A percentile compares a stretch with the other conserved stretches of the same genome.
phyloP scores from a whole-genome alignment of 2,329 filamentous ascomycete genomes.

The Sarocladiaceae sp. region DNA sequence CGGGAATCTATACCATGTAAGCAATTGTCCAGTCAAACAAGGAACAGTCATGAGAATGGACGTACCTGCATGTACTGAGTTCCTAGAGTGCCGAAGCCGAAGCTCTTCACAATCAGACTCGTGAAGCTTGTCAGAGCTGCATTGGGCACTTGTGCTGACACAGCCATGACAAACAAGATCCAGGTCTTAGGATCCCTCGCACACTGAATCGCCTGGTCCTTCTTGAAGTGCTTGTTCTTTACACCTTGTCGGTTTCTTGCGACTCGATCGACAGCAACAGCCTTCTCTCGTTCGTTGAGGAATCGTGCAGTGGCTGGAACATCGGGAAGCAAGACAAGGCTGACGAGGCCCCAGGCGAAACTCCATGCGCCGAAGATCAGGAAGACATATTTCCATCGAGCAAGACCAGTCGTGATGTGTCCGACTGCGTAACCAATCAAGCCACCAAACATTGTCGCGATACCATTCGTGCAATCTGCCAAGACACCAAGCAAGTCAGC shows the following conservation, averaged over 20 bases:
- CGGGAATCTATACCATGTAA: background rate
- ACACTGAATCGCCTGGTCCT: slow-evolving; percentile 54
- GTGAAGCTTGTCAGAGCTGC: slow-evolving; percentile 19
- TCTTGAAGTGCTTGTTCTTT: slow-evolving; percentile 64
- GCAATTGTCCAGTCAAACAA: background rate
- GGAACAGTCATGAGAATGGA: background rate
- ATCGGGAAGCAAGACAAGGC: slow-evolving; percentile 57
- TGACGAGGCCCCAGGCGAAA: slow-evolving; percentile 49
- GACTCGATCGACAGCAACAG: slow-evolving; percentile 43
- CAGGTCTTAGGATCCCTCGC: slow-evolving; percentile 52
- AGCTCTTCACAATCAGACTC: slow-evolving; percentile 27
- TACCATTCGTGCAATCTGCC: slow-evolving; percentile 38
- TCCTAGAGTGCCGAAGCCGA: slow-evolving; percentile 23
- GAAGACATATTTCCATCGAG: slow-evolving; percentile 54
- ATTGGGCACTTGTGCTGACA: slow-evolving; percentile 34
- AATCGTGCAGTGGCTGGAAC: slow-evolving; percentile 59
- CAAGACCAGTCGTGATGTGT: slow-evolving; percentile 48
- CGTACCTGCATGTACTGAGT: slow-evolving; percentile 13
- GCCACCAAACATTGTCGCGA: slow-evolving; percentile 59
- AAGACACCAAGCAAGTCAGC: background rate
- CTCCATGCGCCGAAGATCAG: slow-evolving; percentile 55
- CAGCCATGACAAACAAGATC: slow-evolving; percentile 42
- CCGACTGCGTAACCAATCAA: slow-evolving; percentile 56
- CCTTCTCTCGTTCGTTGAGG: slow-evolving; percentile 51
- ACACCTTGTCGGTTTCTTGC: slow-evolving; percentile 63